Conservation (phyloP, 2,329 filamentous ascomycete species). For the Truncatella angustata region DNA sequence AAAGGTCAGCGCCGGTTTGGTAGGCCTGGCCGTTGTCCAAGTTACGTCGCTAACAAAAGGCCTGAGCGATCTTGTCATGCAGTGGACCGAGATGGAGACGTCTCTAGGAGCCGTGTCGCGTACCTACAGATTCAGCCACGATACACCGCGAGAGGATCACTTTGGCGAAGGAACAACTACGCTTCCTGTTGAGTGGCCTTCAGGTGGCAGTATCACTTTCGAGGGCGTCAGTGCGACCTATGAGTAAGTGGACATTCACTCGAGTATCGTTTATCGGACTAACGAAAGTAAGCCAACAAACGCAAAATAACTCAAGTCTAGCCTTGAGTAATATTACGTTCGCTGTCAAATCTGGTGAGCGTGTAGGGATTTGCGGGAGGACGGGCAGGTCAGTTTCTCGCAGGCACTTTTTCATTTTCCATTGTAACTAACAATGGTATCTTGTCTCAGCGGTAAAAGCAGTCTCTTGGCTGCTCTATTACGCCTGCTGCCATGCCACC, state of each 20-base stretch:
- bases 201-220: slow-evolving; percentile 22
- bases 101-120: background rate
- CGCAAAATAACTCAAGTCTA: background rate
- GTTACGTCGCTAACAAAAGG: background rate
- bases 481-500: slow-evolving; percentile 23
- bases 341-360: background rate
- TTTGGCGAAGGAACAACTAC: background rate
- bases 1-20: background rate
- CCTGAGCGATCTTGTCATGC: background rate
- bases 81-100: background rate
- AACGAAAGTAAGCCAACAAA: background rate
- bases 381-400: slow-evolving; percentile 40
- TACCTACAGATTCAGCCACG: background rate
- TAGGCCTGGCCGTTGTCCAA: background rate
- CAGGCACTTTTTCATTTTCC: background rate
- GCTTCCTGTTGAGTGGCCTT: background rate
- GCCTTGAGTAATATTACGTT: background rate
- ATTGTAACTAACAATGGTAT: background rate
- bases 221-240: slow-evolving; percentile 26
- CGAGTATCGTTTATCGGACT: background rate
- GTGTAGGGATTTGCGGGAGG: slow-evolving; percentile 17
- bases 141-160: background rate
- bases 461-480: slow-evolving; percentile 39
- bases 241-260: background rate
- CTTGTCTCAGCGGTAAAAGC: slow-evolving; percentile 38